Evolutionary conservation across 2,329 filamentous ascomycete species (phyloP), one percentile per base, ranked within the genome.

Genomic region (Mollisia scopiformis): DNA sequence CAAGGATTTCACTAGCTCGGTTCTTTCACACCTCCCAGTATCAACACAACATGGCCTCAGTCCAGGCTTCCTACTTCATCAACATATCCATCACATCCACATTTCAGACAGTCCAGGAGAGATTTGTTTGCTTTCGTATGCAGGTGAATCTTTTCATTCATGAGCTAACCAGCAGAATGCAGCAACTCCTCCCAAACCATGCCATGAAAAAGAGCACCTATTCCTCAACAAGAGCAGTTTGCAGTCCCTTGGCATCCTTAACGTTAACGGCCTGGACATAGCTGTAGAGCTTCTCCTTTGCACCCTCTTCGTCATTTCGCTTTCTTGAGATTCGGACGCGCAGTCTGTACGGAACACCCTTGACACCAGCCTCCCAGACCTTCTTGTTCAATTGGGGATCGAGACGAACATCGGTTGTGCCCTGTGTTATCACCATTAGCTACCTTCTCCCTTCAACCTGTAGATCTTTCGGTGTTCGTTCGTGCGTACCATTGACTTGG

Each of bases 371-470:
- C 84, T 99, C 95, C 95, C 95, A 99, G 80, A 99, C 94, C 88
- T 99, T 98, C 92, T 99, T 99, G 91, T 99, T 99, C 77, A 99
- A 85, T 84, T 95, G 91, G 77, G 95, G 95, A 88, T 99, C 95
- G 78, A 99, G 84, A 75, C 95, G 95, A 83, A 99, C 95, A 79
- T 99, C 95, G 76, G 86, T 82, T 83, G 95, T 99, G 79, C 94
- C 94, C 95, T 99, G 73, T 64, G 59, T 62, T 54, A 61, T 57
- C 25, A 58, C 70, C 11, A 28, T 63, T 47, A 65, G 68, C 73
- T 23, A 25, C 35, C 35, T 30, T 23, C n/a, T 50, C 61, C 35
- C 54, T 60, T 50, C 60, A 62, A 58, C 6, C 46, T 57, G 43
- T 58, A 25, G 53, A 27, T 16, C 14, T 30, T 39, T 11, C 25